Evolutionary conservation across 495 filamentous ascomycete species (phyloP).

Genomic region (Saxispiralis lemnorum): DNA sequence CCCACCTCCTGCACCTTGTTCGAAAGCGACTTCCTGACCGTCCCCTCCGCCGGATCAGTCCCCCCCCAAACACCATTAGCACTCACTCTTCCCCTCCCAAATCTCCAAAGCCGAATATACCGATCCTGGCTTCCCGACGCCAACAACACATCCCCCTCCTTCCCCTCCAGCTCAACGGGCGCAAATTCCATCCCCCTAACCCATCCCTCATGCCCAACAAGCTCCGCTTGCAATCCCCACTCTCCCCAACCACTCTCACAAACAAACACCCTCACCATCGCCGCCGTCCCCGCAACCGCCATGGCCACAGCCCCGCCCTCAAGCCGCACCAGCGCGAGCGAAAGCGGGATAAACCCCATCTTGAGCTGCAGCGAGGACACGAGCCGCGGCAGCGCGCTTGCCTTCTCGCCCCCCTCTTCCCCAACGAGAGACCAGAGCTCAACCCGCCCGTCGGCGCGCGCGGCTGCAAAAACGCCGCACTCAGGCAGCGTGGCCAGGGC

Average conservation of each 20-base stretch:
- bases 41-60: background rate
- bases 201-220: conserved; percentile 91
- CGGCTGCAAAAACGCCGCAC: conserved; percentile 45
- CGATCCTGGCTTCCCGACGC: conserved; percentile 95
- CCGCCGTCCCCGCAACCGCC: conserved; percentile 69
- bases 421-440: no score
- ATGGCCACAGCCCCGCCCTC: conserved; percentile 38
- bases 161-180: no score
- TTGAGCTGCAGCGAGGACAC: conserved; percentile 54
- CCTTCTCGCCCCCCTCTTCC: conserved; percentile 19
- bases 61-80: background rate
- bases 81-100: conserved; percentile 46
- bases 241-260: conserved; percentile 15
- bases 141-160: conserved; percentile 43
- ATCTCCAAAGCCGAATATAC: conserved; percentile 84
- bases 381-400: conserved; percentile 5
- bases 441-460: conserved; percentile 66
- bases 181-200: conserved; percentile 69
- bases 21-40: conserved; percentile 36
- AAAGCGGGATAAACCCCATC: conserved; percentile 65
- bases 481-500: conserved; percentile 12
- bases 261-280: conserved; percentile 59
- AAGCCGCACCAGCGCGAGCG: conserved; percentile 47
- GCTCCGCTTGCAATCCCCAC: conserved; percentile 59
- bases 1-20: conserved; percentile 72